A percentile compares a stretch with the other conserved stretches of the same genome.
Evolutionary conservation across 768 basidiomycete genomes (phyloP).

Genomic region (Auriscalpium vulgare): DNA sequence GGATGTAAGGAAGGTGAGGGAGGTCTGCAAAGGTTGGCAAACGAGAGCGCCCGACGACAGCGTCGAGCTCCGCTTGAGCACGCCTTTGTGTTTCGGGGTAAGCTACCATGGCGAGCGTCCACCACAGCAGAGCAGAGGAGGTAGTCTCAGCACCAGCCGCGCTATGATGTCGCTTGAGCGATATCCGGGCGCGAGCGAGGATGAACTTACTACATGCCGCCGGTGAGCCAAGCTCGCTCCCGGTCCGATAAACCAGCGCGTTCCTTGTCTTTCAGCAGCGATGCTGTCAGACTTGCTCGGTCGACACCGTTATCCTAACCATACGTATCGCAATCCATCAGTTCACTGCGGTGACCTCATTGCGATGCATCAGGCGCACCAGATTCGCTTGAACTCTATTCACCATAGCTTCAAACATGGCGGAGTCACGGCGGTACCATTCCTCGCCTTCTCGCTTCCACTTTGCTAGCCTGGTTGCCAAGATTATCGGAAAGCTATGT

Average conservation of each 20-base stretch:
- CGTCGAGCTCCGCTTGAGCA: constrained; percentile 36
- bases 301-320: neutral
- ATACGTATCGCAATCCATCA: neutral
- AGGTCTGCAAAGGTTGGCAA: constrained; percentile 29
- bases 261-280: neutral
- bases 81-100: constrained; percentile 28
- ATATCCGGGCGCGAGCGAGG: neutral
- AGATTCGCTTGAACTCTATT: neutral
- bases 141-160: neutral
- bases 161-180: neutral
- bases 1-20: constrained; percentile 28
- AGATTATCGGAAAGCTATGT: neutral
- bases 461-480: neutral
- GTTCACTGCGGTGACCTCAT: neutral
- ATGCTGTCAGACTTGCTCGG: neutral
- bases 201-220: constrained; percentile 9
- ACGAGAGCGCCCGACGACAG: constrained; percentile 24
- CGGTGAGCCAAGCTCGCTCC: constrained; percentile 10
- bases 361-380: neutral
- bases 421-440: constrained; percentile 4
- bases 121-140: constrained; percentile 20
- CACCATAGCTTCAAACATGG: constrained; percentile 3
- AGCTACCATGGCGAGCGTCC: constrained; percentile 33
- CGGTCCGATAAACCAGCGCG: constrained; percentile 1
- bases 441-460: constrained; percentile 8